Base-by-base conservation (phyloP, 495 filamentous ascomycete genomes). In the Aspergillus homomorphus region DNA sequence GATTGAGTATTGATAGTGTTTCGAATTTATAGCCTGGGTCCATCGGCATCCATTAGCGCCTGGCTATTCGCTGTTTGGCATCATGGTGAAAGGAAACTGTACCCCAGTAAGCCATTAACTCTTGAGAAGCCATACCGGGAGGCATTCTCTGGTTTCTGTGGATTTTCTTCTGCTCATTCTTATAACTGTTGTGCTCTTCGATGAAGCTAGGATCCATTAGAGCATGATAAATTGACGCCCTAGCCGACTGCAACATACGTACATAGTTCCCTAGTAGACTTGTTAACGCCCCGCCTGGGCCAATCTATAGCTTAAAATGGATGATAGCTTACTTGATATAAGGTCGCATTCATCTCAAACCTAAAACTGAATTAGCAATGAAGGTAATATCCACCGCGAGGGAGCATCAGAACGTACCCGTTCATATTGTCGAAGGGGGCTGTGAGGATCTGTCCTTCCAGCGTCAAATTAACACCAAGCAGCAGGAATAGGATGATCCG, bases 271-370 rank as follows among this genome's bases (percentile, higher is more conserved):
- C 90, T 95, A 28, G 30, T 38, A 62, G 54, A 30, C 43, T 16
- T 49, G 42, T 57, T 51, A 59, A 65, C 66, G 59, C 59, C 7
- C 16, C 66, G 59, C 59, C 7, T 19, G 19, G n/a, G 19, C 10
- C 21, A 9, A 41, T 33, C 4, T 18, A 26, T 61, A 60, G n/a
- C 38, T 68, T 5, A 9, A 38, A 4, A 33, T n/a, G 2, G 33
- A 8, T 19, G 15, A 45, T 33, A 22, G 43, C 85, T 69, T 77
- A 96, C 92, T 77, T 96, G 89, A 68, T 90, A 93, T 51, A 82
- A 79, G 14, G 92, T 96, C 57, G 89, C 94, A 67, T 96, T 93
- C 93, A 98, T 96, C 68, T 96, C 91, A 62, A 96, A 97, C 30
- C 90, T 94, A 66, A 20, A 60, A 0, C 20, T 28, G 46, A 28